Conservation (phyloP, 2,329 filamentous ascomycete species). For the Fusarium sp. region DNA sequence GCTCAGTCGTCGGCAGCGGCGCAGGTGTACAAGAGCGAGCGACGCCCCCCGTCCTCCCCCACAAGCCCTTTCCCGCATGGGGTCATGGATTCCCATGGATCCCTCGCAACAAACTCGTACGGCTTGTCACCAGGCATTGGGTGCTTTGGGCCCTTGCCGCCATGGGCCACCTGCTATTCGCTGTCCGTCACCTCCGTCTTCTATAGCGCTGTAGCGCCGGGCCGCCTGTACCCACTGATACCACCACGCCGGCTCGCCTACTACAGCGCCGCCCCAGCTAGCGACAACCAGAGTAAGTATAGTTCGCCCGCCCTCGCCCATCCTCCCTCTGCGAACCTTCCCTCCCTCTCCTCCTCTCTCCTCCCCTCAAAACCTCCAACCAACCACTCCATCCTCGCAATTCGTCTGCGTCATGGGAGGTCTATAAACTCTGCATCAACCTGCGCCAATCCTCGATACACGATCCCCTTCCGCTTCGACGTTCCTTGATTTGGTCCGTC, state of each 20-base stretch:
- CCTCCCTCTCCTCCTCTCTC: conserved; percentile 23
- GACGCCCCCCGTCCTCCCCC: conserved; percentile 20
- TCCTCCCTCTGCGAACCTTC: conserved; percentile 32
- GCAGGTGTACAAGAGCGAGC: too few species aligned
- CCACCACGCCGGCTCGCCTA: conserved; percentile 40
- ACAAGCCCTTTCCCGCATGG: conserved; percentile 29
- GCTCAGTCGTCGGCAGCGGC: too few species aligned
- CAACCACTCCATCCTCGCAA: conserved; percentile 21
- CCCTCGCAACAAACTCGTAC: conserved; percentile 37
- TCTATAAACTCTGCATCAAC: conserved; percentile 21
- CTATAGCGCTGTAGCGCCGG: conserved; percentile 42
- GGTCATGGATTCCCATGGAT: conserved; percentile 12
- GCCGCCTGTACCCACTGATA: conserved; percentile 44
- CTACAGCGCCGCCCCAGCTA: conserved; percentile 37
- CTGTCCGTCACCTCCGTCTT: conserved; percentile 25
- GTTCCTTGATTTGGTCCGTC: conserved; percentile 23
- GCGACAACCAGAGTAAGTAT: conserved; percentile 41
- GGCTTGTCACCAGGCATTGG: conserved; percentile 33
- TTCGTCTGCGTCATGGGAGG: conserved; percentile 35
- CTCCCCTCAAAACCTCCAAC: conserved; percentile 9
- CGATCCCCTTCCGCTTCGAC: conserved; percentile 15
- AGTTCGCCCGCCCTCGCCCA: conserved; percentile 40
- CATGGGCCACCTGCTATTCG: conserved; percentile 35
- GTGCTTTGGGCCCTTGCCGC: conserved; percentile 24
- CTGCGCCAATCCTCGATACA: conserved; percentile 4